Base-by-base conservation (phyloP, 768 basidiomycete genomes). In the Hericium alpestre region DNA sequence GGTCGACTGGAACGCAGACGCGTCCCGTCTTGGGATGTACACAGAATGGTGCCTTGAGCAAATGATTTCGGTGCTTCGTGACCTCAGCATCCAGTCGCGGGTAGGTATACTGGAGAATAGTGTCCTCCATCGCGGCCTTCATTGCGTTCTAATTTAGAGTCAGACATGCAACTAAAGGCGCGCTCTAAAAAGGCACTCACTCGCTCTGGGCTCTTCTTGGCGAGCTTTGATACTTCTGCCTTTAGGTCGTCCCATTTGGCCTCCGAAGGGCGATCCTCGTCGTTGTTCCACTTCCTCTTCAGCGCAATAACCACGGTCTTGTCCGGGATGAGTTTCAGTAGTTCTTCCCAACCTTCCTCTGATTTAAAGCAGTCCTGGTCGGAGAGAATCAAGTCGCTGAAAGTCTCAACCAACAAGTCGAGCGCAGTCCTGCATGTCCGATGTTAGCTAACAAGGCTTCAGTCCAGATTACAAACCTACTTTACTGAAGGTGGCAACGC, bases 21-120 rank as follows among this genome's bases (percentile, higher is more conserved):
- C 93, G 82, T 1, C 95, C 96, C 2, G 96, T 99, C 61, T 90
- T 90, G 0, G 96, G 96, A 70, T 99, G 96, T 0, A 98, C 76
- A 67, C 94, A 96, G 71, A 99, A 99, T 0, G 96, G 96, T 20
- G 92, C 87, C 72, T 99, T 99, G 55, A 99, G 80, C 73, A 99
- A 78, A 75, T 99, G 96, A 73, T 99, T 98, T 52, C 93, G 81
- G 66, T 94, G 91, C 66, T 98, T 95, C 2, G 93, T 94, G 27
- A 99, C 96, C 70, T 99, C 96, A 13, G 90, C 89, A 69, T 99
- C 96, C 55, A 99, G 80, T 12, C 96, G 84, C 1, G 95, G 95
- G 70, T 98, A 99, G 0, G 90, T 95, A 70, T 96, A 97, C 63
- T 92, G 87, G 12, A 99, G 74, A 50, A 96, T 76, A 58, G 97